phyloP scores from a whole-genome alignment of 1,139 yeast genomes.

The Lodderomyces pseudojiufengensis region DNA sequence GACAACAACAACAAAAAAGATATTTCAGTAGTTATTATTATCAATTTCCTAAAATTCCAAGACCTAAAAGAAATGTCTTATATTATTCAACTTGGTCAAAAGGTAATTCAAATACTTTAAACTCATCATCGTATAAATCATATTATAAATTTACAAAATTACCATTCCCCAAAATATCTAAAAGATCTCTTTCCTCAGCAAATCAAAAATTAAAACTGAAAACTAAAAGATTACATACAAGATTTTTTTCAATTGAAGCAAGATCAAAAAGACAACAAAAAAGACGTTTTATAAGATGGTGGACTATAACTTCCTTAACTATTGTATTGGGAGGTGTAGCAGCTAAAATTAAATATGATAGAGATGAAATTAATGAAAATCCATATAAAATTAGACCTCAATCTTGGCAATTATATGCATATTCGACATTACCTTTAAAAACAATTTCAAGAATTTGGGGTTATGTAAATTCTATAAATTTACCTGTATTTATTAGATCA shows the following conservation, averaged over 20 bases:
- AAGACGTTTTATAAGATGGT: conserved; percentile 58
- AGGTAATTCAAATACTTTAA: conserved; percentile 10
- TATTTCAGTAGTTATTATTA: conserved; percentile 31
- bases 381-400: conserved; percentile 55
- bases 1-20: conserved; percentile 18
- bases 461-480: conserved; percentile 69
- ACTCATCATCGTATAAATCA: background rate
- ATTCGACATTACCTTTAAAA: conserved; percentile 86
- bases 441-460: conserved; percentile 96
- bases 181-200: conserved; percentile 37
- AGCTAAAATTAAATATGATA: conserved; percentile 46
- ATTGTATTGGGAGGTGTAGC: conserved; percentile 65
- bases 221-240: conserved; percentile 35
- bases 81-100: conserved; percentile 49
- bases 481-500: conserved; percentile 86
- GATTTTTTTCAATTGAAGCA: conserved; percentile 46
- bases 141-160: conserved; percentile 7
- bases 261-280: conserved; percentile 42
- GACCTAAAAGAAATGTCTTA: conserved; percentile 58
- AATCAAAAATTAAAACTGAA: conserved; percentile 34
- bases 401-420: conserved; percentile 86
- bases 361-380: conserved; percentile 32
- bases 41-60: conserved; percentile 57
- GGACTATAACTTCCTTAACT: conserved; percentile 64
- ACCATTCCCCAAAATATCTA: conserved; percentile 19